Conservation (phyloP, 176 grass and related monocot species). For the Musa beccarii region DNA sequence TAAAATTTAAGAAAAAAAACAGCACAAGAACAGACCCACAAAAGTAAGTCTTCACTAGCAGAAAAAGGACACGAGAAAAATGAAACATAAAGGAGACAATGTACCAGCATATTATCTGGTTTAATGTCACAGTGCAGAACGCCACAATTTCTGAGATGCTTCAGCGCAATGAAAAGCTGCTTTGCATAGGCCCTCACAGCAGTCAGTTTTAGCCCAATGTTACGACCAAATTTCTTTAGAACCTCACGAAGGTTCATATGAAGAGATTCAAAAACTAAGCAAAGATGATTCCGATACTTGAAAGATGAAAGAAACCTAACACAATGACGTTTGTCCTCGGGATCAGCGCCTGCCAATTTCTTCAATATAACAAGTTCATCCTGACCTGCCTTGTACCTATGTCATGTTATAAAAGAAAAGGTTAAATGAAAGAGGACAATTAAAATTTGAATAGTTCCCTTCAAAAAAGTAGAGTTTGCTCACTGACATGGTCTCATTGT, state of each 20-base stretch:
- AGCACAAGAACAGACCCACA: background rate
- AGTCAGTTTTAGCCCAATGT: constrained; percentile 97
- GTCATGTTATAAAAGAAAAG: background rate
- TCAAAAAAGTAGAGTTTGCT: constrained; percentile 2
- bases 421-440: background rate
- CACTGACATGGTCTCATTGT: constrained; percentile 96
- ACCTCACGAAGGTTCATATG: constrained; percentile 99
- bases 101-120: constrained; percentile 99
- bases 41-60: background rate
- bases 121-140: constrained; percentile 99
- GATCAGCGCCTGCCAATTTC: constrained; percentile 83
- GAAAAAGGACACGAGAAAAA: background rate
- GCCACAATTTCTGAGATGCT: constrained; percentile 95
- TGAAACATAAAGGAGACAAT: constrained; percentile 12
- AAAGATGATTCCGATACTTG: constrained; percentile 99
- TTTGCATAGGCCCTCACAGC: constrained; percentile 98
- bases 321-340: constrained; percentile 81
- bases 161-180: constrained; percentile 98
- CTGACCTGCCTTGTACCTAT: constrained; percentile 92
- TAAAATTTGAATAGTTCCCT: background rate
- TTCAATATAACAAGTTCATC: constrained; percentile 92
- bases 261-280: constrained; percentile 99
- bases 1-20: background rate
- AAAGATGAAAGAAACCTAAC: constrained; percentile 98
- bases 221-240: constrained; percentile 99